A percentile compares a stretch with the other conserved stretches of the same genome.
phyloP scores from a whole-genome alignment of 106 monocot species.

The Apostasia shenzhenica region DNA sequence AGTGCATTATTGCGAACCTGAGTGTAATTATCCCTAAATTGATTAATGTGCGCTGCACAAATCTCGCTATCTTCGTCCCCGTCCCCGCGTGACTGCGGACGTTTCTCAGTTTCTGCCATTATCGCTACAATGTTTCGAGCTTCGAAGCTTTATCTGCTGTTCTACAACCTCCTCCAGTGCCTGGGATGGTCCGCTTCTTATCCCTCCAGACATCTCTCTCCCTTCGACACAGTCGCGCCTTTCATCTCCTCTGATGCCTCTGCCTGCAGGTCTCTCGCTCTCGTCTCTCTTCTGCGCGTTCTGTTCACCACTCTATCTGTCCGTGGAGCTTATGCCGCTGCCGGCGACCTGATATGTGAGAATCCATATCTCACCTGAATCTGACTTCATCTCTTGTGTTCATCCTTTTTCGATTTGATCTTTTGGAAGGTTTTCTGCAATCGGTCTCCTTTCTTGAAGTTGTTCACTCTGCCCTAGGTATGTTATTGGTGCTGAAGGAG shows the following conservation, averaged over 20 bases:
- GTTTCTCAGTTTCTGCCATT: background rate
- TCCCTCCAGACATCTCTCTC: conserved; percentile 4
- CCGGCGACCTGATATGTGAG: conserved; percentile 78
- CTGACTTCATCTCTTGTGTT: background rate
- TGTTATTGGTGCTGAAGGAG: background rate
- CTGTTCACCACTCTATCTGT: conserved; percentile 21
- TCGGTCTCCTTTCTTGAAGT: conserved; percentile 53
- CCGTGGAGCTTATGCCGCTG: conserved; percentile 51
- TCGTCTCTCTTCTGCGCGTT: conserved; percentile 32
- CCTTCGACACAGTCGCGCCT: conserved; percentile 1
- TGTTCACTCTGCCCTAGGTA: conserved; percentile 66
- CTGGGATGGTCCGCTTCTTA: conserved; percentile 58
- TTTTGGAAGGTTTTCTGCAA: conserved; percentile 53
- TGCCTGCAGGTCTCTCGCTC: conserved; percentile 42
- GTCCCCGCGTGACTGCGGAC: no score
- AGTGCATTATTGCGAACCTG: no score
- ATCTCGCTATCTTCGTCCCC: no score
- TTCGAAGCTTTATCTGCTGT: conserved; percentile 59
- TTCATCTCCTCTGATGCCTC: background rate
- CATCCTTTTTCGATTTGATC: background rate
- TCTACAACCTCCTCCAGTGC: conserved; percentile 70
- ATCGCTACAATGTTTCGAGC: conserved; percentile 19
- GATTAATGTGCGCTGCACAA: no score
- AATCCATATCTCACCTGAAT: background rate
- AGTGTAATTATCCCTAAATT: no score